Percentiles rank a stretch among this genome's conserved stretches.
Evolutionary conservation across 1,139 yeast genomes (phyloP).

Genomic region (Pichia norvegensis): DNA sequence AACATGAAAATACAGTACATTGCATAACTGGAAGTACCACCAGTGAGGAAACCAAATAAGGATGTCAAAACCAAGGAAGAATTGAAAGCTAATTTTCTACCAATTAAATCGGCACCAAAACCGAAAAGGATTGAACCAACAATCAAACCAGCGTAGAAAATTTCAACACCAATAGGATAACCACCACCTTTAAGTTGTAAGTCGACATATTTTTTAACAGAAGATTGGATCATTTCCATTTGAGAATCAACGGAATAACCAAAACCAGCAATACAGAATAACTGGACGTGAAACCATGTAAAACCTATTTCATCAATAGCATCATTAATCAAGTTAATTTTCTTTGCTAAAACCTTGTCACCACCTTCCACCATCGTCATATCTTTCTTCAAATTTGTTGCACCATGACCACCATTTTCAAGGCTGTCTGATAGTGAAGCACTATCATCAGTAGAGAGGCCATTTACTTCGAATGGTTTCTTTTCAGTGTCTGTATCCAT

Average conservation of each 20-base stretch:
- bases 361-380: slow-evolving; percentile 12
- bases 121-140: slow-evolving; percentile 54
- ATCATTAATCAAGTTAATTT: slow-evolving; percentile 31
- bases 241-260: slow-evolving; percentile 62
- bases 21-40: slow-evolving; percentile 37
- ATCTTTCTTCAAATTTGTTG: neutral
- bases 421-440: neutral
- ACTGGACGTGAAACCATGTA: slow-evolving; percentile 40
- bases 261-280: slow-evolving; percentile 46
- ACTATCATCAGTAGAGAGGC: neutral
- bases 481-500: neutral
- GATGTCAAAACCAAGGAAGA: slow-evolving; percentile 44
- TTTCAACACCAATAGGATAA: slow-evolving; percentile 31
- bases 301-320: slow-evolving; percentile 48
- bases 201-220: slow-evolving; percentile 37
- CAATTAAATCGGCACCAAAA: slow-evolving; percentile 51
- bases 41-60: slow-evolving; percentile 43
- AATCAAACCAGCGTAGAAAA: slow-evolving; percentile 40
- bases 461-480: neutral
- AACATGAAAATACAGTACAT: slow-evolving; percentile 45
- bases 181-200: slow-evolving; percentile 31
- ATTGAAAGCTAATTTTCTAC: slow-evolving; percentile 51
- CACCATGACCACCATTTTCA: neutral
- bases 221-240: slow-evolving; percentile 39
- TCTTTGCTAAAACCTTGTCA: slow-evolving; percentile 20